A percentile compares a stretch with the other conserved stretches of the same genome.
Conservation (phyloP, 192 early-diverging fungal species). For the Spizellomyces punctatus region DNA sequence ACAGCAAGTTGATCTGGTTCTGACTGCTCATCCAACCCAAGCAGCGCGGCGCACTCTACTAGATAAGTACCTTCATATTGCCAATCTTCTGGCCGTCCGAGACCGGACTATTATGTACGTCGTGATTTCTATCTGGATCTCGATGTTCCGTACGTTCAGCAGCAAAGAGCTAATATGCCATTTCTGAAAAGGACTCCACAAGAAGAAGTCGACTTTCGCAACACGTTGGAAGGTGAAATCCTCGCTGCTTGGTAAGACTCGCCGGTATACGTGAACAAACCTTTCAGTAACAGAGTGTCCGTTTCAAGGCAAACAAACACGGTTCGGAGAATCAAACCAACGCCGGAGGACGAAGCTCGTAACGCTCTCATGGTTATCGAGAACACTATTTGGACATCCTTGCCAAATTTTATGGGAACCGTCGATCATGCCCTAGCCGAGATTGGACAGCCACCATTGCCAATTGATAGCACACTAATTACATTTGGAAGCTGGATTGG, state of each 20-base stretch:
- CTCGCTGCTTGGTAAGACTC: slow-evolving; percentile 25
- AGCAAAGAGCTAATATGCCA: not conserved
- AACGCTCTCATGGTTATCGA: slow-evolving; percentile 38
- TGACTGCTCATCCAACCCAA: slow-evolving; percentile 42
- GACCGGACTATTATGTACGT: slow-evolving; percentile 29
- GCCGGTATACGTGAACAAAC: not conserved
- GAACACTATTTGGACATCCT: slow-evolving; percentile 28
- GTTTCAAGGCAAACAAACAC: slow-evolving; percentile 27
- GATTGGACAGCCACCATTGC: slow-evolving; percentile 27
- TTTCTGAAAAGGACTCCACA: slow-evolving; percentile 16
- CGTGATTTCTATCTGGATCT: not conserved
- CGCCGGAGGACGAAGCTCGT: slow-evolving; percentile 41
- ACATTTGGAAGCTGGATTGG: slow-evolving; percentile 41
- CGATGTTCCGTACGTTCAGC: not conserved
- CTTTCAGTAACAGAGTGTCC: not conserved
- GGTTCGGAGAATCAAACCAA: slow-evolving; percentile 40
- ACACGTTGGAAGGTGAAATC: slow-evolving; percentile 25
- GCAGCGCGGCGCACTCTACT: slow-evolving; percentile 36
- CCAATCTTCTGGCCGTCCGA: slow-evolving; percentile 21
- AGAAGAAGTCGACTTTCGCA: slow-evolving; percentile 20
- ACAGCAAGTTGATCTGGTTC: slow-evolving; percentile 32
- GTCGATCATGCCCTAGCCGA: slow-evolving; percentile 34
- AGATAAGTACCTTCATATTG: slow-evolving; percentile 38
- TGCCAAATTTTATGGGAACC: slow-evolving; percentile 33
- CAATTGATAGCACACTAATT: slow-evolving; percentile 23